Percentiles rank a stretch among this genome's conserved stretches.
phyloP scores from a whole-genome alignment of 345 rosid genomes.

The Microcos paniculata region DNA sequence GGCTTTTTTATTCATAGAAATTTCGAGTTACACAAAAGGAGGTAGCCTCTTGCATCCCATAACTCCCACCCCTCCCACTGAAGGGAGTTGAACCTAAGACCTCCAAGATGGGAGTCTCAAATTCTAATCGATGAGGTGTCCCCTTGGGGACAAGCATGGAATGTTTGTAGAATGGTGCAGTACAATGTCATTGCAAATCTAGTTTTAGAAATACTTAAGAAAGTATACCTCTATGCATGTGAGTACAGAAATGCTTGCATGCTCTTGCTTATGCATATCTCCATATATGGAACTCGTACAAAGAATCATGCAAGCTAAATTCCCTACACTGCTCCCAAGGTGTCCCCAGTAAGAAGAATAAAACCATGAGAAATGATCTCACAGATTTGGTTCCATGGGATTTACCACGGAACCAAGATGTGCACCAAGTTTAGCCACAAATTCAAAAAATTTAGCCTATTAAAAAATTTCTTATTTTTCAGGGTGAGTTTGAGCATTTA shows the following conservation, averaged over 20 bases:
- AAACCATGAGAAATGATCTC: neutral
- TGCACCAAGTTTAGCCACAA: too few species aligned
- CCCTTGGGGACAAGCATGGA: neutral
- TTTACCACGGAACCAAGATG: too few species aligned
- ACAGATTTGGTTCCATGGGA: too few species aligned
- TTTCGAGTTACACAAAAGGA: neutral
- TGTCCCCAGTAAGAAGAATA: neutral
- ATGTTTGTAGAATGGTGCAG: neutral
- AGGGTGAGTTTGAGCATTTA: too few species aligned
- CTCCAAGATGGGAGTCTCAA: neutral
- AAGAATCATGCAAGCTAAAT: neutral
- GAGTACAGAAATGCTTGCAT: neutral
- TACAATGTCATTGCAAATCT: neutral
- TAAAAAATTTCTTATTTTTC: too few species aligned
- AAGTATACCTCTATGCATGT: neutral
- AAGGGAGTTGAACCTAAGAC: neutral
- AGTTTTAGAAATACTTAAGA: neutral
- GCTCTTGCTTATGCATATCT: neutral
- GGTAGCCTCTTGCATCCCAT: neutral
- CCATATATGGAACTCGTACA: neutral
- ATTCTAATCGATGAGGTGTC: neutral
- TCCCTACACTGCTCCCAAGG: neutral
- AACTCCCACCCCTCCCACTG: neutral
- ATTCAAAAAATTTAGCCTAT: too few species aligned
- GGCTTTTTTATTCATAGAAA: neutral